phyloP scores from a whole-genome alignment of 495 filamentous ascomycete genomes.

The Xeromyces bisporus region DNA sequence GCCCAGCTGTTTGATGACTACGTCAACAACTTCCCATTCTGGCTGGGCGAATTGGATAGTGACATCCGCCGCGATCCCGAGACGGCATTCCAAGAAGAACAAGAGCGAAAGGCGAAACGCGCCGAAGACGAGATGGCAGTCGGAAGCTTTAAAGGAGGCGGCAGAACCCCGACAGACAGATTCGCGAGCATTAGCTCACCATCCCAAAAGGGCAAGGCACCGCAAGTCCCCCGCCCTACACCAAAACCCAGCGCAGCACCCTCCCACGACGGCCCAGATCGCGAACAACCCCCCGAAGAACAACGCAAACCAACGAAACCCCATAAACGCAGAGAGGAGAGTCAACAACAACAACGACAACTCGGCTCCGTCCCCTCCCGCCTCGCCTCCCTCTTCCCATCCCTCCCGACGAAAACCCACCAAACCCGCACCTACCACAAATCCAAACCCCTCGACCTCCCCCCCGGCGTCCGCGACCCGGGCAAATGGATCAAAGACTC shows the following conservation, averaged over 20 bases:
- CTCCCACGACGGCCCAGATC: too few species aligned
- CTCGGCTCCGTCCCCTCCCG: slow-evolving; percentile 19
- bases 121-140: slow-evolving; percentile 80
- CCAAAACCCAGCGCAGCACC: slow-evolving; percentile 11
- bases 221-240: slow-evolving; percentile 9
- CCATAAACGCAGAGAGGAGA: too few species aligned
- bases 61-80: slow-evolving; percentile 90
- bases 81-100: slow-evolving; percentile 78
- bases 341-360: slow-evolving; percentile 4
- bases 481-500: slow-evolving; percentile 80
- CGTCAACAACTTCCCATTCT: slow-evolving; percentile 92
- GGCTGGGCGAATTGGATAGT: slow-evolving; percentile 74
- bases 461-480: slow-evolving; percentile 74
- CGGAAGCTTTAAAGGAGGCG: slow-evolving; percentile 56
- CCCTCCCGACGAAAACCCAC: slow-evolving; percentile 55
- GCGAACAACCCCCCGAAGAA: slow-evolving; percentile 4
- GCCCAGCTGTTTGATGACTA: slow-evolving; percentile 85
- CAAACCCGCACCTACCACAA: slow-evolving; percentile 46
- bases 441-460: slow-evolving; percentile 34
- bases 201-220: slow-evolving; percentile 9
- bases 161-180: slow-evolving; percentile 39
- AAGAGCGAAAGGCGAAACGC: slow-evolving; percentile 57
- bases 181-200: slow-evolving; percentile 11
- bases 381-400: slow-evolving; percentile 45
- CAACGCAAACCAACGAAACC: too few species aligned